phyloP scores from a whole-genome alignment of 2,329 filamentous ascomycete species.

The Lasiodiplodia hormozganensis region DNA sequence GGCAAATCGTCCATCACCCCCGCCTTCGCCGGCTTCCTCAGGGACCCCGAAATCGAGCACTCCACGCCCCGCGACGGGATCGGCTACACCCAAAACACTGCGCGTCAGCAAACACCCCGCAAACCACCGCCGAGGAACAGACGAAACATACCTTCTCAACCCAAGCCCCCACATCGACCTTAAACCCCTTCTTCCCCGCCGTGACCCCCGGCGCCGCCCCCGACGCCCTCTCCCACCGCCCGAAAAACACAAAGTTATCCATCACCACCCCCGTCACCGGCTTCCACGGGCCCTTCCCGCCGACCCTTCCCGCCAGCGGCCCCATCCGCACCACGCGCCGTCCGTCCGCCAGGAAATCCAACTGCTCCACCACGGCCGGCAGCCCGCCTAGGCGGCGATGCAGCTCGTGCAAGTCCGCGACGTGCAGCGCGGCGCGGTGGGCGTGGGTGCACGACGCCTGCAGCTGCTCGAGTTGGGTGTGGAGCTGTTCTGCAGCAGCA shows the following conservation, averaged over 20 bases:
- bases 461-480: too few relatives aligned
- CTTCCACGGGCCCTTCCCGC: slow-evolving; percentile 40
- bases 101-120: background rate
- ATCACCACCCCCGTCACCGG: slow-evolving; percentile 39
- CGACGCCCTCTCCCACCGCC: slow-evolving; percentile 35
- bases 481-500: slow-evolving; percentile 31
- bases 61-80: slow-evolving; percentile 34
- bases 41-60: slow-evolving; percentile 32
- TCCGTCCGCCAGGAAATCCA: slow-evolving; percentile 33
- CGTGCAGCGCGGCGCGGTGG: slow-evolving; percentile 33
- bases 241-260: slow-evolving; percentile 42
- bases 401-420: slow-evolving; percentile 38
- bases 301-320: slow-evolving; percentile 38
- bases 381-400: slow-evolving; percentile 37
- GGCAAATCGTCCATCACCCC: slow-evolving; percentile 40
- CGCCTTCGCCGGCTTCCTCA: slow-evolving; percentile 37
- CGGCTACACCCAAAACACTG: slow-evolving; percentile 29
- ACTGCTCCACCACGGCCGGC: slow-evolving; percentile 29
- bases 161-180: background rate
- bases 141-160: slow-evolving; percentile 35
- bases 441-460: slow-evolving; percentile 30
- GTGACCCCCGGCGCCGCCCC: background rate
- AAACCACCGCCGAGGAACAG: too few relatives aligned
- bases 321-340: slow-evolving; percentile 38
- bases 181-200: background rate